These are phyloP conservation scores for Cordyceps cicadae DNA, from an alignment of 2,329 filamentous ascomycete genomes.

Conservation along the genomic window DNA sequence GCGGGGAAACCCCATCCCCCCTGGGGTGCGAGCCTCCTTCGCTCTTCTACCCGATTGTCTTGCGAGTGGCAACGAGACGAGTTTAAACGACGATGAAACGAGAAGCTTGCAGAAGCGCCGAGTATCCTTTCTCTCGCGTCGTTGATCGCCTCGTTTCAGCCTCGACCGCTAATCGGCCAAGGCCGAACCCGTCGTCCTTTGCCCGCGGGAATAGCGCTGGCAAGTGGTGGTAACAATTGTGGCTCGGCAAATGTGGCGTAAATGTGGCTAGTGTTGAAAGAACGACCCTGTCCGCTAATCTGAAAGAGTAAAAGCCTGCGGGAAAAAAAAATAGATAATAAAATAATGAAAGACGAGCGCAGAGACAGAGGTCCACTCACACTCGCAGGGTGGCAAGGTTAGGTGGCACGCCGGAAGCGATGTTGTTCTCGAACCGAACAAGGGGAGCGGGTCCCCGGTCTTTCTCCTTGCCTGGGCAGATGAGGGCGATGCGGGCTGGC, in stretches of 20 bases:
- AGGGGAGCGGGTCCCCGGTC: slow-evolving; percentile 6
- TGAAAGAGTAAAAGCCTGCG: neutral
- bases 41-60: neutral
- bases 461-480: neutral
- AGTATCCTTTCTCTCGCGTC: neutral
- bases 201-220: neutral
- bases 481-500: slow-evolving; percentile 3
- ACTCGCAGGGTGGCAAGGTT: neutral
- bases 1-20: neutral
- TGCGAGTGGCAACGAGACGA: neutral
- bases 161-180: neutral
- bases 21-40: neutral
- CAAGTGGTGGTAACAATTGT: neutral
- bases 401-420: slow-evolving; percentile 8
- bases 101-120: neutral
- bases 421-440: slow-evolving; percentile 11
- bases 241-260: neutral
- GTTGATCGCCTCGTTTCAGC: slow-evolving; percentile 1
- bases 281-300: neutral
- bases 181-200: neutral
- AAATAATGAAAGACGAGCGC: neutral
- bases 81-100: neutral
- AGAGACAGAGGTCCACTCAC: neutral
- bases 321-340: neutral
- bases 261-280: neutral